These are phyloP conservation scores for Iberis amara DNA, from an alignment of 441 rosid genomes.

Conservation along the genomic window DNA sequence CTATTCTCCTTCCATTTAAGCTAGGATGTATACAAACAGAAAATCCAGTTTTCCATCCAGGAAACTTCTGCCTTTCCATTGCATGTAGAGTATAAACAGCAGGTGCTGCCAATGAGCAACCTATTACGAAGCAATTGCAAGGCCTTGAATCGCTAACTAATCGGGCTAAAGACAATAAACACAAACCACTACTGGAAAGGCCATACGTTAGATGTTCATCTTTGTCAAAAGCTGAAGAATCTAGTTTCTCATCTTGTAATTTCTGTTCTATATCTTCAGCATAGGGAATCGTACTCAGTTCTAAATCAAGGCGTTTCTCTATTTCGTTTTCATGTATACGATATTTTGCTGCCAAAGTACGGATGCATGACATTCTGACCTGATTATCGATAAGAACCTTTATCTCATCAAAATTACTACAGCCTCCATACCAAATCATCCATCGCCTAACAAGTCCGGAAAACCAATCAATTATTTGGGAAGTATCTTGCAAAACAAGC, in stretches of 20 bases:
- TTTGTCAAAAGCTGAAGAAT: constrained; percentile 36
- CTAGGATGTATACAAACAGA: constrained; percentile 76
- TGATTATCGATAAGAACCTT: constrained; percentile 46
- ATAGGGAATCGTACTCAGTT: constrained; percentile 51
- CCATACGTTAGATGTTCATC: constrained; percentile 70
- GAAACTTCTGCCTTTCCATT: constrained; percentile 92
- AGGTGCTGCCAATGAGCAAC: constrained; percentile 67
- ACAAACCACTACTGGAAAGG: constrained; percentile 55
- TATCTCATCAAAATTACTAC: constrained; percentile 63
- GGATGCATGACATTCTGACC: constrained; percentile 75
- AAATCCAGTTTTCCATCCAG: constrained; percentile 95
- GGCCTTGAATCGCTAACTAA: constrained; percentile 62
- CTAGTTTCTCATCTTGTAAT: constrained; percentile 33
- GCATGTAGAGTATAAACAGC: constrained; percentile 73
- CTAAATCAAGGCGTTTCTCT: constrained; percentile 65
- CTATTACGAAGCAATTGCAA: constrained; percentile 68
- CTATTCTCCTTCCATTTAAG: constrained; percentile 71
- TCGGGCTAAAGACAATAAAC: constrained; percentile 69
- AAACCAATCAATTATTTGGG: constrained; percentile 76
- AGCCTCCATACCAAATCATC: constrained; percentile 63
- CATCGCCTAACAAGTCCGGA: constrained; percentile 67
- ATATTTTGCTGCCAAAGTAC: constrained; percentile 78
- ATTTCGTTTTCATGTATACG: constrained; percentile 61
- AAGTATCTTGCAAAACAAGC: constrained; percentile 63
- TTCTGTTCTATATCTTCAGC: constrained; percentile 52